Conservation (phyloP, 257 asterid genomes). For the Leonotis leonurus region DNA sequence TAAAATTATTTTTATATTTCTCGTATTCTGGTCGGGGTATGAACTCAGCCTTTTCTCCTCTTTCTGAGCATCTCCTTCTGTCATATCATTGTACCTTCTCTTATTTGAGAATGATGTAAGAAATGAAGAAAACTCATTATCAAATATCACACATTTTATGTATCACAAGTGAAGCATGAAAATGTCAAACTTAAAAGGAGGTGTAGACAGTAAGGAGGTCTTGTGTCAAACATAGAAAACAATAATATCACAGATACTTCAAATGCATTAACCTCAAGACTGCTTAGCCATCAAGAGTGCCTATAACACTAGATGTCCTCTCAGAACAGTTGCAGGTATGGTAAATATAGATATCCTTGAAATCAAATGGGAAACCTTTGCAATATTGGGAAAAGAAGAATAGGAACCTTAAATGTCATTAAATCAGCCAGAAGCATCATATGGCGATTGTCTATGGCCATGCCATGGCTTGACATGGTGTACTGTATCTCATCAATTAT, state of each 20-base stretch:
- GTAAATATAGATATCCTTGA: not conserved
- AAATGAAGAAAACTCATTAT: not conserved
- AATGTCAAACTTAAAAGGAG: not conserved
- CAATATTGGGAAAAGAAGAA: not conserved
- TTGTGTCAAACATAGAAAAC: not conserved
- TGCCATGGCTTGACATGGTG: slow-evolving; percentile 76
- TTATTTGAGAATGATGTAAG: not conserved
- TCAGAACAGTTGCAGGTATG: not conserved
- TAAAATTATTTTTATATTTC: not conserved
- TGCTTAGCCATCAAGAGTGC: no score
- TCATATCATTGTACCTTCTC: not conserved
- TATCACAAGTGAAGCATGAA: not conserved
- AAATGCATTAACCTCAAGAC: no score
- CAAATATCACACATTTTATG: not conserved
- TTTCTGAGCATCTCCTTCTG: no score
- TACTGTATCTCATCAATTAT: slow-evolving; percentile 69
- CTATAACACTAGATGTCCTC: not conserved
- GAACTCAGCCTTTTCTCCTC: not conserved
- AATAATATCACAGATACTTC: not conserved
- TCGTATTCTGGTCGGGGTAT: not conserved
- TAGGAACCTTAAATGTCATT: slow-evolving; percentile 82
- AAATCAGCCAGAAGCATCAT: slow-evolving; percentile 97
- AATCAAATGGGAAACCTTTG: not conserved
- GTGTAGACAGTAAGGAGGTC: not conserved
- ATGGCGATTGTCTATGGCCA: slow-evolving; percentile 88